Percentiles rank a stretch among this genome's conserved stretches.
phyloP scores from a whole-genome alignment of 1,284 basidiomycete genomes.

The Papiliotrema nemorosa region DNA sequence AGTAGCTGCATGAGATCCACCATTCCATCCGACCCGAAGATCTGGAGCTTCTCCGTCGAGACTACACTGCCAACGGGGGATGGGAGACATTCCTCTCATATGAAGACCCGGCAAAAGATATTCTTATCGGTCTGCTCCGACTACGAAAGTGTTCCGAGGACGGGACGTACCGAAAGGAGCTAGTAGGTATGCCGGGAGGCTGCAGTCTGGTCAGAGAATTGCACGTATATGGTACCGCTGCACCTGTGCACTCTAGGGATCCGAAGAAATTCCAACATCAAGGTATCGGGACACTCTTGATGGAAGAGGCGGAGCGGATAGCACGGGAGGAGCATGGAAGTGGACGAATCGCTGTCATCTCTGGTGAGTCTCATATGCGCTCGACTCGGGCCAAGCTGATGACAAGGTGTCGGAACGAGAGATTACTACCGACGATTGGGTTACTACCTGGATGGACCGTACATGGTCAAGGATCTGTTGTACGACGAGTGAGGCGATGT shows the following conservation, averaged over 20 bases:
- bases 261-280: constrained; percentile 98
- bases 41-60: constrained; percentile 92
- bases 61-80: constrained; percentile 95
- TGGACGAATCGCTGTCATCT: constrained; percentile 80
- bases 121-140: constrained; percentile 88
- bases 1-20: constrained; percentile 94
- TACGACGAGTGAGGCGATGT: constrained; percentile 4
- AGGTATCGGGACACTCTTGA: constrained; percentile 94
- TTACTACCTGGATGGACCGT: constrained; percentile 92
- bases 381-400: neutral
- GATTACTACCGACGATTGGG: constrained; percentile 93
- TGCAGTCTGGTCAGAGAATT: constrained; percentile 94
- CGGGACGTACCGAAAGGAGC: constrained; percentile 92
- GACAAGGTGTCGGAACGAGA: constrained; percentile 78
- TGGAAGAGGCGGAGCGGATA: constrained; percentile 99
- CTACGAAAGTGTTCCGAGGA: constrained; percentile 93
- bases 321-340: constrained; percentile 97
- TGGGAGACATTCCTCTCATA: constrained; percentile 99
- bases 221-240: constrained; percentile 98
- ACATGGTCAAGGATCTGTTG: constrained; percentile 76
- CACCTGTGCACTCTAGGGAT: constrained; percentile 93
- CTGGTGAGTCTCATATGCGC: constrained; percentile 56
- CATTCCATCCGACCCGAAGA: constrained; percentile 94
- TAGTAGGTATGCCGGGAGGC: constrained; percentile 70
- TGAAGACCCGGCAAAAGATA: constrained; percentile 95